phyloP scores from a whole-genome alignment of 2,329 filamentous ascomycete species.

The Nannizzia gypsea region DNA sequence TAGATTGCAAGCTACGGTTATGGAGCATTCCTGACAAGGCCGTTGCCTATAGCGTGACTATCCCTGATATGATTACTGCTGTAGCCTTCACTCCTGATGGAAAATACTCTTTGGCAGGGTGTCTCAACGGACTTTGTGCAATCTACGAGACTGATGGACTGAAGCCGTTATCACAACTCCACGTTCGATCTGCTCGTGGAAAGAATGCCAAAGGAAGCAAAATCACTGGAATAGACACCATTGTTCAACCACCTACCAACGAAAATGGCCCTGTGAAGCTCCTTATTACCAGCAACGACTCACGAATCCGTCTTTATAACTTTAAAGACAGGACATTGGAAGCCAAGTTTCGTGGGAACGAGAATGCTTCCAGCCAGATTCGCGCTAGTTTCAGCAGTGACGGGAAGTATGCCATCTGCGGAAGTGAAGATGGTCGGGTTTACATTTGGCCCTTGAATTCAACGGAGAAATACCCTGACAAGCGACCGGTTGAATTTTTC shows the following conservation, averaged over 20 bases:
- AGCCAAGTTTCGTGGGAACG: slow-evolving; percentile 81
- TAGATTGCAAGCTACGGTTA: slow-evolving; percentile 75
- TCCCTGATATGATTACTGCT: slow-evolving; percentile 82
- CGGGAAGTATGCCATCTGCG: slow-evolving; percentile 73
- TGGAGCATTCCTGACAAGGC: slow-evolving; percentile 97
- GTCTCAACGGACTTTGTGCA: slow-evolving; percentile 70
- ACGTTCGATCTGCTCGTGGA: slow-evolving; percentile 83
- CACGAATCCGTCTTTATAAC: slow-evolving; percentile 79
- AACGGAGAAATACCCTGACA: slow-evolving; percentile 59
- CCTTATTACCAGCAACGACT: slow-evolving; percentile 89
- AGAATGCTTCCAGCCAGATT: slow-evolving; percentile 84
- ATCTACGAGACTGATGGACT: slow-evolving; percentile 91
- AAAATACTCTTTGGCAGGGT: slow-evolving; percentile 76
- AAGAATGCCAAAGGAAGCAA: slow-evolving; percentile 95
- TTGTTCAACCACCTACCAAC: slow-evolving; percentile 46
- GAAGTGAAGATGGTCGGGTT: slow-evolving; percentile 78
- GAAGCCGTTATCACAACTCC: slow-evolving; percentile 71
- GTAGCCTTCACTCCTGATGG: slow-evolving; percentile 91
- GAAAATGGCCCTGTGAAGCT: slow-evolving; percentile 62
- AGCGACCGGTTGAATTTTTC: slow-evolving; percentile 75
- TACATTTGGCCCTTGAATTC: slow-evolving; percentile 75
- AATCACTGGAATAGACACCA: slow-evolving; percentile 84
- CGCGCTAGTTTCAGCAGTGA: slow-evolving; percentile 81
- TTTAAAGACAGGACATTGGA: slow-evolving; percentile 74
- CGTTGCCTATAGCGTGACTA: slow-evolving; percentile 68